Percentiles rank a stretch among this genome's conserved stretches.
Evolutionary conservation across 73 alveolate species (phyloP).

Genomic region (Paramecium octaurelia): DNA sequence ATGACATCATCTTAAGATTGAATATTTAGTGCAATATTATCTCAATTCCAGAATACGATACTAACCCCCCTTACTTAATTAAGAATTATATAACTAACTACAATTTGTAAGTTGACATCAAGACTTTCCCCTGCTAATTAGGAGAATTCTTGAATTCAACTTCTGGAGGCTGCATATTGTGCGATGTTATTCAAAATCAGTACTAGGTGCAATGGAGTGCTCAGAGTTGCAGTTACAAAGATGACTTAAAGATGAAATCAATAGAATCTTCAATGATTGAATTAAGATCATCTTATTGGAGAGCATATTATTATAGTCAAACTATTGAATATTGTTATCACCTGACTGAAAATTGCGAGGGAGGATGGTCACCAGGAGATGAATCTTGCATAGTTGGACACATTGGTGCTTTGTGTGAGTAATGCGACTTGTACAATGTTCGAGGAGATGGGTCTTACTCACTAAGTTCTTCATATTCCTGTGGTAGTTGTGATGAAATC

Average conservation of each 20-base stretch:
- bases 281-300: not conserved
- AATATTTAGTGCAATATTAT: not conserved
- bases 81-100: not conserved
- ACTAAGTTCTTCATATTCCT: not conserved
- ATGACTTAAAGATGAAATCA: not conserved
- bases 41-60: not conserved
- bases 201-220: not conserved
- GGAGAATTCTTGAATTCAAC: not conserved
- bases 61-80: not conserved
- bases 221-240: not conserved
- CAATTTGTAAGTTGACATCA: not conserved
- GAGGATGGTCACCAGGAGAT: conserved; percentile 29
- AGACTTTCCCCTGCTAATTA: not conserved
- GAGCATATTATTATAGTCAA: not conserved
- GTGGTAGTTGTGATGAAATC: not conserved
- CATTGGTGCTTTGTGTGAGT: conserved; percentile 27
- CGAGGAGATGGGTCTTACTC: not conserved
- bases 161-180: not conserved
- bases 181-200: not conserved
- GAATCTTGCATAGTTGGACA: not conserved
- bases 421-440: conserved; percentile 1
- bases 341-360: not conserved
- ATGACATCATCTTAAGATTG: not conserved
- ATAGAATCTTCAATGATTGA: not conserved
- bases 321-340: not conserved